Evolutionary conservation across 139 green algal genomes (phyloP).

Genomic region (Pedinophyceae sp.): DNA sequence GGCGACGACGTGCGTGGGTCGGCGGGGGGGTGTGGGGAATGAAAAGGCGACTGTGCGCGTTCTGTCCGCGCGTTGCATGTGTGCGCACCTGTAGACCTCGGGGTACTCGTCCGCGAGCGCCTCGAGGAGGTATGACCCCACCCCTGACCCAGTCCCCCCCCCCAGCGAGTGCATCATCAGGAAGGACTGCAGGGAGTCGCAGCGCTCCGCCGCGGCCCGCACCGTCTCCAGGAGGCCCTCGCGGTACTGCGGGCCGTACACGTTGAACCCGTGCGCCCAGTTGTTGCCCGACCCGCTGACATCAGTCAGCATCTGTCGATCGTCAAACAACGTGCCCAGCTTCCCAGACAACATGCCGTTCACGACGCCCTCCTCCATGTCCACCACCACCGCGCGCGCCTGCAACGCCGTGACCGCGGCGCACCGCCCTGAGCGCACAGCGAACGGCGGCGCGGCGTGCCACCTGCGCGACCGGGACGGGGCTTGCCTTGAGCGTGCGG

Average conservation of each 20-base stretch:
- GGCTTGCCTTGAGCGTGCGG: conserved; percentile 41
- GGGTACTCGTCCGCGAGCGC: conserved; percentile 27
- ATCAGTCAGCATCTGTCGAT: conserved; percentile 46
- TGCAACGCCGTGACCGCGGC: conserved; percentile 33
- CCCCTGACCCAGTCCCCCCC: conserved; percentile 57
- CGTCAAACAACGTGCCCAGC: conserved; percentile 53
- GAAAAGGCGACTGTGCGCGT: no score
- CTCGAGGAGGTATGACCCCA: conserved; percentile 56
- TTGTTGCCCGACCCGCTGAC: conserved; percentile 70
- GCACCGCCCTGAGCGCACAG: conserved; percentile 25
- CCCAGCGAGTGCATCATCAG: conserved; percentile 60
- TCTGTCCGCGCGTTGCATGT: no score
- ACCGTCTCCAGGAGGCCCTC: conserved; percentile 41
- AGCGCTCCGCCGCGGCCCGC: conserved; percentile 34
- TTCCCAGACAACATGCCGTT: conserved; percentile 13
- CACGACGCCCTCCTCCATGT: conserved; percentile 75
- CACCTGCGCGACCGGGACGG: no score
- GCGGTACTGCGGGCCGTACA: conserved; percentile 42
- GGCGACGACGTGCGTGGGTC: no score
- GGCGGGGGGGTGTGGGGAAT: no score
- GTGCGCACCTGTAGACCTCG: neutral
- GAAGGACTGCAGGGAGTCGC: conserved; percentile 44
- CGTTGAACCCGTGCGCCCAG: conserved; percentile 61
- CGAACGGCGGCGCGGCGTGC: no score
- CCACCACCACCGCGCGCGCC: conserved; percentile 56